phyloP scores from a whole-genome alignment of 331 rosid species.

The Stylosanthes scabra region DNA sequence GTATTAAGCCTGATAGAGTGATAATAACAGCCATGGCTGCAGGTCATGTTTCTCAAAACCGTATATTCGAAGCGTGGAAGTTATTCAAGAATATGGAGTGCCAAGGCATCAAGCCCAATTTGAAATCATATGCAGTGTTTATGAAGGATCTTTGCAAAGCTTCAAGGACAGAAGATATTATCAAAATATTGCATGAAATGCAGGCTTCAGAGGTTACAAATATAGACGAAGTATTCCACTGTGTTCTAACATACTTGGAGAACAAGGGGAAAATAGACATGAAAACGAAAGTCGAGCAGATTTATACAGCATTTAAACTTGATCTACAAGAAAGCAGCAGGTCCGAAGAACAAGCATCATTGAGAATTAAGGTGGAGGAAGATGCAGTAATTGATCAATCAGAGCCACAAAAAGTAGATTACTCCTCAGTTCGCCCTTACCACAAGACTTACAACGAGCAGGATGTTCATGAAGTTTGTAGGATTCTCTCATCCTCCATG shows the following conservation, averaged over 20 bases:
- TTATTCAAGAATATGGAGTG: slow-evolving; percentile 63
- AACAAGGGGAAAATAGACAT: slow-evolving; percentile 55
- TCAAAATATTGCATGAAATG: slow-evolving; percentile 76
- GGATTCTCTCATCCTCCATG: slow-evolving; percentile 59
- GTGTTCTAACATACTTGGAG: slow-evolving; percentile 62
- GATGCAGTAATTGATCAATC: slow-evolving; percentile 40
- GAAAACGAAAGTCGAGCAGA: slow-evolving; percentile 64
- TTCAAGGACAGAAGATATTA: slow-evolving; percentile 72
- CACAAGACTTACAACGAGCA: slow-evolving; percentile 49
- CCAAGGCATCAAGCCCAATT: slow-evolving; percentile 63
- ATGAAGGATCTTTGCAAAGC: slow-evolving; percentile 82
- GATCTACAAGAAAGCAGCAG: slow-evolving; percentile 42
- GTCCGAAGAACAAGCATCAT: slow-evolving; percentile 35
- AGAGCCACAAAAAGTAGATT: slow-evolving; percentile 35
- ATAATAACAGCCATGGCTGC: slow-evolving; percentile 83
- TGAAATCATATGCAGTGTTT: slow-evolving; percentile 69
- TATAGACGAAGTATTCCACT: slow-evolving; percentile 54
- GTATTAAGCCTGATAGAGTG: slow-evolving; percentile 66
- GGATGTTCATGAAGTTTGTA: slow-evolving; percentile 55
- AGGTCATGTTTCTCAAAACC: slow-evolving; percentile 67
- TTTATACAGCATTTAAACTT: slow-evolving; percentile 50
- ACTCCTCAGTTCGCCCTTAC: slow-evolving; percentile 36
- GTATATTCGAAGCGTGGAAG: slow-evolving; percentile 71
- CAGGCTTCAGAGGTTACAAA: slow-evolving; percentile 54
- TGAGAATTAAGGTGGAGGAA: slow-evolving; percentile 34